Evolutionary conservation across 176 grass and related monocot species (phyloP), one percentile per base, ranked within the genome.

Genomic region (Pontederia paniculata): DNA sequence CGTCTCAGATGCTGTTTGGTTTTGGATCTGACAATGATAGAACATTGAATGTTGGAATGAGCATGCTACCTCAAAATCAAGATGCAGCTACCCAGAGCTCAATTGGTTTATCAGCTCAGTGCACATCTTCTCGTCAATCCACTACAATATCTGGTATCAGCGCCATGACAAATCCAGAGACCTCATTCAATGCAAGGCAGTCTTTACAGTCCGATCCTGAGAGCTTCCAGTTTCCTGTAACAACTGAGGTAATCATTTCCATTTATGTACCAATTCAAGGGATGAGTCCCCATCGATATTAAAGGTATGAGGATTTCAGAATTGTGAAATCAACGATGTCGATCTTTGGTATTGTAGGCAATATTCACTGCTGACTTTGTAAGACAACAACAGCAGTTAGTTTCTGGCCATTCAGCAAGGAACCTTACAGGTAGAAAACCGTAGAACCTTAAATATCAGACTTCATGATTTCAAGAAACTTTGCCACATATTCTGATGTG

Each of bases 41-140:
- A 14, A 42, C 41, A 23, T 45, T 47, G 41, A 21, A 41, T 13
- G 45, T 42, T 1, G 59, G 59, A 62, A 4, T 22, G 45, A 42
- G 16, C 17, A 62, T 62, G 42, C 59, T 62, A 42, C 59, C 59
- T 17, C 17, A 21, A 16, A 20, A 62, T 42, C 59, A 62, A 62
- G 42, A 42, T 47, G 44, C 59, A 62, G 37, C 59, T 62, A 42
- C 42, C 45, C 42, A 4, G n/a, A 20, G 21, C 17, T 45, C 59
- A 21, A 45, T 44, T 47, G 42, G 45, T 62, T 3, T 62, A 62
- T 42, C 37, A 62, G 20, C 17, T 21, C 17, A n/a, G 51, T 21
- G 17, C 8, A 44, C 43, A 16, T 46, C 42, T 44, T 47, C 59
- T 20, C 59, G 45, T 62, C 41, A 45, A 45, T 62, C 59, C 12